Percentiles rank a stretch among this genome's conserved stretches.
Evolutionary conservation across 2,329 filamentous ascomycete species (phyloP).

Genomic region (Bipolaris cookei): DNA sequence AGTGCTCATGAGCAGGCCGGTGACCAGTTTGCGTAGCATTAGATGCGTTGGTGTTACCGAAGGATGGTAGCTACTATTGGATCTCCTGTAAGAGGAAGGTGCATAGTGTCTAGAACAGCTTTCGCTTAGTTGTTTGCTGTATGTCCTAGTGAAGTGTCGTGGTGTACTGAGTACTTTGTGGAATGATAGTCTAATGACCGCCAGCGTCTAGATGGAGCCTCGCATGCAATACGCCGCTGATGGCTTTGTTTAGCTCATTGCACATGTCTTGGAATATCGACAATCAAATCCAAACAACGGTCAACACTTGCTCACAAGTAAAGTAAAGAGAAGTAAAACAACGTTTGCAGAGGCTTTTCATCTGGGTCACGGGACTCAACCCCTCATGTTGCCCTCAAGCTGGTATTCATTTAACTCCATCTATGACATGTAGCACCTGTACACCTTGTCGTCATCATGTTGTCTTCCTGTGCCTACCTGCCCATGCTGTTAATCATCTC

Average conservation of each 20-base stretch:
- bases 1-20: background rate
- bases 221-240: background rate
- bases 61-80: background rate
- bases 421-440: slow-evolving; percentile 5
- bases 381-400: background rate
- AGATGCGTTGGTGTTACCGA: background rate
- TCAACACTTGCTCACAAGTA: background rate
- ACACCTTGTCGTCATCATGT: background rate
- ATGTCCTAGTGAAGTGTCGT: background rate
- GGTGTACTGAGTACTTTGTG: slow-evolving; percentile 19
- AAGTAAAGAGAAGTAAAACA: background rate
- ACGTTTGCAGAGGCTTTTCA: background rate
- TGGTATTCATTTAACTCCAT: slow-evolving; percentile 7
- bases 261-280: slow-evolving; percentile 4
- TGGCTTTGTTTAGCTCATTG: background rate
- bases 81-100: background rate
- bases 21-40: background rate
- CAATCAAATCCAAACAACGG: background rate
- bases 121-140: background rate
- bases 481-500: slow-evolving; percentile 76
- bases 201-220: slow-evolving; percentile 37
- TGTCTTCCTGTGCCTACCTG: slow-evolving; percentile 23
- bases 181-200: slow-evolving; percentile 21
- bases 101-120: background rate
- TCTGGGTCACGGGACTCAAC: background rate